phyloP scores from a whole-genome alignment of 176 grass and related monocot species.

The Triticum aestivum region DNA sequence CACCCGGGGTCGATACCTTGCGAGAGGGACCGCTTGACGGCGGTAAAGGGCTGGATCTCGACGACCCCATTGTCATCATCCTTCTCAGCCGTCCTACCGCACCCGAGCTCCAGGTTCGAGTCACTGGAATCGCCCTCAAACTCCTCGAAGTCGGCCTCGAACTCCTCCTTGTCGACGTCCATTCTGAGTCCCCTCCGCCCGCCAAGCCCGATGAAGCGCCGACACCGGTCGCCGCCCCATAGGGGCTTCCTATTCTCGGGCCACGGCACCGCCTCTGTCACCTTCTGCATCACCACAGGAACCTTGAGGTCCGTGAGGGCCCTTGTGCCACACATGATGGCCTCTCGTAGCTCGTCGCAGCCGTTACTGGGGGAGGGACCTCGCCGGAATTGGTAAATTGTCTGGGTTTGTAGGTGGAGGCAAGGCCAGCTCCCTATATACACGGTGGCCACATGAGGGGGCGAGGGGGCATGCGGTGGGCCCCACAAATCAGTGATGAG shows the following conservation, averaged over 20 bases:
- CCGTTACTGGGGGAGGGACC: neutral
- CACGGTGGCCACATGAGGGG: no score
- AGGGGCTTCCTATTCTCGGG: slow-evolving; percentile 57
- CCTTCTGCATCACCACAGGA: no score
- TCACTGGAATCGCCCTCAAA: slow-evolving; percentile 51
- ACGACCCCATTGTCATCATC: slow-evolving; percentile 33
- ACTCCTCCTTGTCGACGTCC: slow-evolving; percentile 44
- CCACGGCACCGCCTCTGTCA: slow-evolving; percentile 24
- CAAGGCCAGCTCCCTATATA: no score
- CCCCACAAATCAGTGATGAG: no score
- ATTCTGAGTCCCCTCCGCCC: no score
- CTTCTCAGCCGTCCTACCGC: neutral
- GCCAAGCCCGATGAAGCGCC: neutral
- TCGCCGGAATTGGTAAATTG: slow-evolving; percentile 9
- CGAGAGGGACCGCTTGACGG: no score
- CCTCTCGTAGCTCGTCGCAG: no score
- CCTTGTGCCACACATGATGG: slow-evolving; percentile 22
- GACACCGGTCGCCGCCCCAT: slow-evolving; percentile 17
- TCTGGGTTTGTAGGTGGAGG: no score
- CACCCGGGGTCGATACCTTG: no score
- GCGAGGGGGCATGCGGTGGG: no score
- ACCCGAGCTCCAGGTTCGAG: slow-evolving; percentile 36
- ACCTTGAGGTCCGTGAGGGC: no score
- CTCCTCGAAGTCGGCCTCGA: slow-evolving; percentile 5
- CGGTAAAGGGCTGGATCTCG: neutral